phyloP scores from a whole-genome alignment of 345 rosid species.

The Eutrema yunnanense region DNA sequence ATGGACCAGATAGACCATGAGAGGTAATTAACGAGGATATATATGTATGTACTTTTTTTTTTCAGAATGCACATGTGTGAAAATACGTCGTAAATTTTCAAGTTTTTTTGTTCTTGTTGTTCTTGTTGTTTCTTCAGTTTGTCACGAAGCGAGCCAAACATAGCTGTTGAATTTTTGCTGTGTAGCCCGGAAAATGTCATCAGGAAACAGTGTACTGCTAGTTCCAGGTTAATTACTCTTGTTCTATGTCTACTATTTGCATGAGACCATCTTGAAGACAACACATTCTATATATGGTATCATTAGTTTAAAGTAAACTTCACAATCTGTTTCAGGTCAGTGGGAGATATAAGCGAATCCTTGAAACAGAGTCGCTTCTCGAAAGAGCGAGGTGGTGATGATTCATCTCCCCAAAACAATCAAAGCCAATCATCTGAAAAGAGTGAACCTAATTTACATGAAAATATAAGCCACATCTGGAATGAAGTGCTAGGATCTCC shows the following conservation, averaged over 20 bases:
- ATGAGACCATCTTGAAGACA: not conserved
- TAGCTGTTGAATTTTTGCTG: conserved; percentile 54
- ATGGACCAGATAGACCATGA: conserved; percentile 23
- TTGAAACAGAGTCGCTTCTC: conserved; percentile 58
- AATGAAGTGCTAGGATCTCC: conserved; percentile 65
- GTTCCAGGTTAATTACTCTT: conserved; percentile 55
- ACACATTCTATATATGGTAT: not conserved
- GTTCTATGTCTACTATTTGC: not conserved
- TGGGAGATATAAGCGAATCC: conserved; percentile 57
- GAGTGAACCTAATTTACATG: conserved; percentile 33
- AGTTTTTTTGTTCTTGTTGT: not conserved
- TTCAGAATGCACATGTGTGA: not conserved
- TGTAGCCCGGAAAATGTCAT: conserved; percentile 65
- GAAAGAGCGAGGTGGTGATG: conserved; percentile 42
- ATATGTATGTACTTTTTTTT: too few relatives aligned
- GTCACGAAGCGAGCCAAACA: conserved; percentile 70
- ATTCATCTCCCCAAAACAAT: conserved; percentile 41
- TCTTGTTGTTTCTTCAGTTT: conserved; percentile 32
- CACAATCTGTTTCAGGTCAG: conserved; percentile 50
- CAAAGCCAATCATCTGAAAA: conserved; percentile 43
- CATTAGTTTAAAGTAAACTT: not conserved
- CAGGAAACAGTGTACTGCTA: conserved; percentile 62
- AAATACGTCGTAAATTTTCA: not conserved
- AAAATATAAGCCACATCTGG: conserved; percentile 43
- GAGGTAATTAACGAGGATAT: not conserved